Evolutionary conservation across 73 alveolate genomes (phyloP), one percentile per base, ranked within the genome.

Genomic region (Tetrahymena thermophila): DNA sequence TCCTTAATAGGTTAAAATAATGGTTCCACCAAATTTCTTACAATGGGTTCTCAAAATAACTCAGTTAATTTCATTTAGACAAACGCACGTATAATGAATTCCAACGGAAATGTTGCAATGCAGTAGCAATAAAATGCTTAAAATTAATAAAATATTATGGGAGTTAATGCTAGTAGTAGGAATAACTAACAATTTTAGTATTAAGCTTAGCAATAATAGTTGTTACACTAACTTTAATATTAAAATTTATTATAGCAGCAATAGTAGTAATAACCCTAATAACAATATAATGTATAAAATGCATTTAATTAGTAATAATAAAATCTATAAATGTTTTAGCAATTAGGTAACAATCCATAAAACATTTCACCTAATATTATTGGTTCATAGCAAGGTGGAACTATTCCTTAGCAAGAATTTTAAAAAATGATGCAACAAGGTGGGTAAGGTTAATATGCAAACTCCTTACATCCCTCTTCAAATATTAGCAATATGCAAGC

Each of bases 21-120:
- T 71, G 89, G 89, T 8, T 71, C 89, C 37, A 31, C 89, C 31
- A 71, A 71, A 17, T 71, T 71, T 71, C 37, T 71, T 28, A 31
- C 89, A n/a, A 71, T 71, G 89, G 89, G 89, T 71, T 71, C 89
- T 31, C 11, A 71, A 31, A 71, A 71, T 71, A 71, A 71, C 37
- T 71, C 89, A 71, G 89, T 71, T 28, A 71, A 71, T 25, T 71
- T 71, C 13, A 71, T 71, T 28, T 71, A 71, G 11, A 71, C 35
- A 13, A 71, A 31, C 34, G 94, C 93, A 95, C 94, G 94, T 5
- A 85, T 95, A 4, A 95, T 95, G 97, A 93, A 95, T 31, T 95
- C 97, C 44, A 95, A 94, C 89, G 38, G 85, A 43, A 84, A 95
- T 35, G 42, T 95, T 84, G 37, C 85, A 23, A 93, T 94, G 37